phyloP scores from a whole-genome alignment of 2,329 filamentous ascomycete genomes.

The Monilinia fructigena region DNA sequence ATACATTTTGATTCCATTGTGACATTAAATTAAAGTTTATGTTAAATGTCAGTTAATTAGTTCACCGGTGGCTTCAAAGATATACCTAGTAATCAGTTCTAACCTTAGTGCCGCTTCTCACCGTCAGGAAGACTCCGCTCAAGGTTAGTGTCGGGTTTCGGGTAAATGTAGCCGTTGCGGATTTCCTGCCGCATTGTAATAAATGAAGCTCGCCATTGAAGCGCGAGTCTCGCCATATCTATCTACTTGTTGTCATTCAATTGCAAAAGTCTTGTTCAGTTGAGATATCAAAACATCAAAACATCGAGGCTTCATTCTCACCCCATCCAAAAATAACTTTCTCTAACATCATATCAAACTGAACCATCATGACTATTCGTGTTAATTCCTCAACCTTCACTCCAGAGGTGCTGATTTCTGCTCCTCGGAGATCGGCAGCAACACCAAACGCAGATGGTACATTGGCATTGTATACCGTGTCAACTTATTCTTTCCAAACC shows the following conservation, averaged over 20 bases:
- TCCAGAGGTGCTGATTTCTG: conserved; percentile 72
- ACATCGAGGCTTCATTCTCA: neutral
- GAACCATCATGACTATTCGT: conserved; percentile 55
- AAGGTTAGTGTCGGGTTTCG: neutral
- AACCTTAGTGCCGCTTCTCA: neutral
- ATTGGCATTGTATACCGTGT: conserved; percentile 65
- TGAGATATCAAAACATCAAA: neutral
- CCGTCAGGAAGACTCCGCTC: neutral
- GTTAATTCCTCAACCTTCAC: conserved; percentile 71
- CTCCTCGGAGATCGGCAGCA: conserved; percentile 68
- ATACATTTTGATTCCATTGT: too few species aligned
- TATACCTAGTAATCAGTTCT: too few species aligned
- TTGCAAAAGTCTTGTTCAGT: neutral
- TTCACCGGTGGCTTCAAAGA: too few species aligned
- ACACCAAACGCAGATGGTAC: conserved; percentile 67
- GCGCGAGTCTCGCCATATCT: neutral
- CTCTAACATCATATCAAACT: neutral
- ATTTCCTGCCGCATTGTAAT: neutral
- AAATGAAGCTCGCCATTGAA: conserved; percentile 1
- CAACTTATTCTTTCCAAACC: conserved; percentile 75
- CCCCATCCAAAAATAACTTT: neutral
- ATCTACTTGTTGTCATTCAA: neutral
- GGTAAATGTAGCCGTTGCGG: neutral
- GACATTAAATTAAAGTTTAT: too few species aligned
- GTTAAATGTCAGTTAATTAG: too few species aligned